phyloP scores from a whole-genome alignment of 2,329 filamentous ascomycete species.

The Diaporthe velutina region DNA sequence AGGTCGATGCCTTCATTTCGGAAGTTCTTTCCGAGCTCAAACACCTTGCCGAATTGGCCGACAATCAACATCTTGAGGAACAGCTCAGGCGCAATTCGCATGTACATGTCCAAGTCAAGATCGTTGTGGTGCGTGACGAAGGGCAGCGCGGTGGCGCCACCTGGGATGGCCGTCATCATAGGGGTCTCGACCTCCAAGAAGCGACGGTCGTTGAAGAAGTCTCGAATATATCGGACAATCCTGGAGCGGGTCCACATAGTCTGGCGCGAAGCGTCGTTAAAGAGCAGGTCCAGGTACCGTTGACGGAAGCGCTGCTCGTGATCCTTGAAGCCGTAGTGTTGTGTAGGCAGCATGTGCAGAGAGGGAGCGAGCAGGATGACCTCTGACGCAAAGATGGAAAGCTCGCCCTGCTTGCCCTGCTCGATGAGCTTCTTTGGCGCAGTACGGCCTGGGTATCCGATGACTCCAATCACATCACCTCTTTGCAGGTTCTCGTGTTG shows the following conservation, averaged over 20 bases:
- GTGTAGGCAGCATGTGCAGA: conserved; percentile 88
- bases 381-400: conserved; percentile 92
- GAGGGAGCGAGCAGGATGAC: conserved; percentile 90
- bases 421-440: conserved; percentile 89
- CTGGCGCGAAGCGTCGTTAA: conserved; percentile 89
- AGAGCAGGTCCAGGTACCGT: conserved; percentile 94
- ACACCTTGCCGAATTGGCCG: conserved; percentile 93
- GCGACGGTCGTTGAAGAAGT: conserved; percentile 87
- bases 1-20: conserved; percentile 91
- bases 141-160: conserved; percentile 94
- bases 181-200: conserved; percentile 97
- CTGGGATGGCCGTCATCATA: conserved; percentile 96
- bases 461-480: conserved; percentile 92
- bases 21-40: conserved; percentile 96
- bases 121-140: conserved; percentile 98
- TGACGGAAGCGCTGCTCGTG: conserved; percentile 93
- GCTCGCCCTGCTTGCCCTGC: conserved; percentile 84
- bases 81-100: conserved; percentile 94
- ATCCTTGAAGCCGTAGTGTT: conserved; percentile 96
- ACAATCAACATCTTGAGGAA: conserved; percentile 98
- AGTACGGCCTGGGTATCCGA: conserved; percentile 87
- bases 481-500: conserved; percentile 91
- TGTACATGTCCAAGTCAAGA: conserved; percentile 91
- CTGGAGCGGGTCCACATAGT: conserved; percentile 88
- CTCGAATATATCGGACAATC: conserved; percentile 89